Base-by-base conservation (phyloP, 2,329 filamentous ascomycete species). In the Fusarium sp. region DNA sequence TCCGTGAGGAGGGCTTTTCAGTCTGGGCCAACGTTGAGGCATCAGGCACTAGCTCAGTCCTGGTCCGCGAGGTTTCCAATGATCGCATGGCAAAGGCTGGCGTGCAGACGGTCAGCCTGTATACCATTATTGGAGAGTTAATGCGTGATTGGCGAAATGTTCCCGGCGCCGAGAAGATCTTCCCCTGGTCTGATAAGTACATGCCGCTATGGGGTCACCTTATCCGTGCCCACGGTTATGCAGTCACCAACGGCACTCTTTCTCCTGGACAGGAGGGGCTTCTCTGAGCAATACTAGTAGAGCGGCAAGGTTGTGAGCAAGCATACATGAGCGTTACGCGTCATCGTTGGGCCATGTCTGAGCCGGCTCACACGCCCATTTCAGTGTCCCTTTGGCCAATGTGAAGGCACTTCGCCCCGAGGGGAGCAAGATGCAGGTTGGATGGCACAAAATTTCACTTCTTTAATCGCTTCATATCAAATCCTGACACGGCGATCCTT, bases 11-110 rank as follows among this genome's bases (percentile, higher is more conserved):
- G 52, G 90, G 90, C 20, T 92, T 91, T 81, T 86, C 87, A 57
- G 89, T 92, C 64, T 91, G 85, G 77, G 89, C 88, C 76, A 90
- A 91, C 78, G 85, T 88, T 66, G 89, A 91, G 70, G 89, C 87
- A 4, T 87, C 85, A 3, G 90, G 89, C 14, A 91, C 90, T 0
- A 88, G 88, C 58, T 86, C 84, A 2, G 78, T 82, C 41, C 83
- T 88, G 43, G 82, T 90, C 35, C 85, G 87, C 2, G 86, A 88
- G 58, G 87, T 87, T 41, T 85, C 88, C 5, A 91, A 91, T 73
- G 82, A 85, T 6, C 85, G 89, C 34, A 92, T 92, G 90, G 84
- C 86, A 68, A 76, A 82, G 48, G 88, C 89, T 0, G 90, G 90
- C 50, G 89, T 91, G 5, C 87, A 89, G 65, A 80, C 88, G 9